These are phyloP conservation scores for Eutypella sp. DNA, from an alignment of 2,329 filamentous ascomycete species.

Conservation along the genomic window DNA sequence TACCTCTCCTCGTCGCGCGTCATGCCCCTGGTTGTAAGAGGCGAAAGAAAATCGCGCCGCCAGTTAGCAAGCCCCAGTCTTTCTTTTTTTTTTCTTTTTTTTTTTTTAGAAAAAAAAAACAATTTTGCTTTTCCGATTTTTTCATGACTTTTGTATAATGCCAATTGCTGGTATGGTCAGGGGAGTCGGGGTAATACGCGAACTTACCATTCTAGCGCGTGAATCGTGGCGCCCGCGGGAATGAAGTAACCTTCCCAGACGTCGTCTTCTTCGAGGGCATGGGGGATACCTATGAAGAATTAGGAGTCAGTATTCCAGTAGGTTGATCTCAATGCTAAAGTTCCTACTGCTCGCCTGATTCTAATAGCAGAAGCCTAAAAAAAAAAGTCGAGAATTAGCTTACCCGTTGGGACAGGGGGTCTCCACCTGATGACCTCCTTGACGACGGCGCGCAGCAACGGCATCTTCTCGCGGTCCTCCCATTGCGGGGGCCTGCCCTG, in stretches of 20 bases:
- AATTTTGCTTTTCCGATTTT: too few species aligned
- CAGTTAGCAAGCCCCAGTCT: too few species aligned
- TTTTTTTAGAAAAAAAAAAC: too few species aligned
- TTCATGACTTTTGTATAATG: too few species aligned
- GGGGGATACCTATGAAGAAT: slow-evolving; percentile 41
- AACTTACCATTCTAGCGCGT: slow-evolving; percentile 47
- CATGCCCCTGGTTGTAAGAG: slow-evolving; percentile 42
- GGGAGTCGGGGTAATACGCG: too few species aligned
- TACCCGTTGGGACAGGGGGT: slow-evolving; percentile 48
- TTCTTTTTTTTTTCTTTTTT: too few species aligned
- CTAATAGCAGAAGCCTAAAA: too few species aligned
- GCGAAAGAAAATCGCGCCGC: background rate
- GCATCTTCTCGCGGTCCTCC: slow-evolving; percentile 40
- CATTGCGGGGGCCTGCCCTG: slow-evolving; percentile 40
- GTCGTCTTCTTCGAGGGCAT: slow-evolving; percentile 46
- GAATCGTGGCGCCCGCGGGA: slow-evolving; percentile 45
- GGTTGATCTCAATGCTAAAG: too few species aligned
- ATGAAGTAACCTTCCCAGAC: slow-evolving; percentile 49
- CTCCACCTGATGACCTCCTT: slow-evolving; percentile 51
- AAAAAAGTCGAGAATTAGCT: too few species aligned
- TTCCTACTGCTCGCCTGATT: background rate
- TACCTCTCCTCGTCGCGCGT: slow-evolving; percentile 38
- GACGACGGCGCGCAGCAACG: slow-evolving; percentile 42
- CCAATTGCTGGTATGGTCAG: too few species aligned
- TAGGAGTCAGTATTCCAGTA: slow-evolving; percentile 1